A percentile compares a stretch with the other conserved stretches of the same genome.
phyloP scores from a whole-genome alignment of 2,329 filamentous ascomycete species.

The Pestalotiopsis fici region DNA sequence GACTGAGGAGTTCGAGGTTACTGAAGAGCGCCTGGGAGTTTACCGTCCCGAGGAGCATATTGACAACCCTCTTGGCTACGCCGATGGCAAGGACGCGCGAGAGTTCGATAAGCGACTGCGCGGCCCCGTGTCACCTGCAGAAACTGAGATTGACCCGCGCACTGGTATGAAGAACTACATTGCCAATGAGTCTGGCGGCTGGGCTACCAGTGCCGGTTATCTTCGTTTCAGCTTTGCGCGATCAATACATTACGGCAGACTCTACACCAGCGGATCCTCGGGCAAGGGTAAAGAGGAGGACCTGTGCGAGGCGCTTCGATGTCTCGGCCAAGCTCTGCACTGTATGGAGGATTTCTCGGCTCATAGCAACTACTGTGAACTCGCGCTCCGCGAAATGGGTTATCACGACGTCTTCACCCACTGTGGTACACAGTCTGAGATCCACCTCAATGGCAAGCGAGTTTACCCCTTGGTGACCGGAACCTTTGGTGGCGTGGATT shows the following conservation, averaged over 20 bases:
- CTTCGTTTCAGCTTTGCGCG: slow-evolving; percentile 74
- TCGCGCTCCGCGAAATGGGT: slow-evolving; percentile 73
- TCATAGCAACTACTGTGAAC: slow-evolving; percentile 82
- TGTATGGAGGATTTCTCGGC: slow-evolving; percentile 79
- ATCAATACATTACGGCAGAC: slow-evolving; percentile 75
- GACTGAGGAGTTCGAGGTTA: slow-evolving; percentile 85
- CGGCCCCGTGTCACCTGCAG: slow-evolving; percentile 70
- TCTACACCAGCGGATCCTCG: slow-evolving; percentile 68
- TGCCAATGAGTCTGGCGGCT: slow-evolving; percentile 81
- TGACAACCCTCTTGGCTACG: slow-evolving; percentile 82
- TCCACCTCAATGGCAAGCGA: slow-evolving; percentile 65
- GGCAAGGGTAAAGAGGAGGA: slow-evolving; percentile 71
- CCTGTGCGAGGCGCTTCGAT: slow-evolving; percentile 77
- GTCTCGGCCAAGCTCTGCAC: slow-evolving; percentile 74
- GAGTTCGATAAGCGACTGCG: slow-evolving; percentile 80
- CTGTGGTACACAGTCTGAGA: slow-evolving; percentile 66
- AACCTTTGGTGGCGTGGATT: slow-evolving; percentile 80
- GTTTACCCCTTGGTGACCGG: slow-evolving; percentile 76
- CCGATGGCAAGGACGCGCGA: slow-evolving; percentile 82
- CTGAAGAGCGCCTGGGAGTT: slow-evolving; percentile 75
- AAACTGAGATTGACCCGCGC: slow-evolving; percentile 71
- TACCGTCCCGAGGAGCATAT: slow-evolving; percentile 78
- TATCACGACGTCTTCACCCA: slow-evolving; percentile 72
- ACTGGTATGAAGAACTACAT: slow-evolving; percentile 99
- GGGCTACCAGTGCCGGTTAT: slow-evolving; percentile 89